Evolutionary conservation across 495 filamentous ascomycete genomes (phyloP).

Genomic region (Delitschia confertaspora): DNA sequence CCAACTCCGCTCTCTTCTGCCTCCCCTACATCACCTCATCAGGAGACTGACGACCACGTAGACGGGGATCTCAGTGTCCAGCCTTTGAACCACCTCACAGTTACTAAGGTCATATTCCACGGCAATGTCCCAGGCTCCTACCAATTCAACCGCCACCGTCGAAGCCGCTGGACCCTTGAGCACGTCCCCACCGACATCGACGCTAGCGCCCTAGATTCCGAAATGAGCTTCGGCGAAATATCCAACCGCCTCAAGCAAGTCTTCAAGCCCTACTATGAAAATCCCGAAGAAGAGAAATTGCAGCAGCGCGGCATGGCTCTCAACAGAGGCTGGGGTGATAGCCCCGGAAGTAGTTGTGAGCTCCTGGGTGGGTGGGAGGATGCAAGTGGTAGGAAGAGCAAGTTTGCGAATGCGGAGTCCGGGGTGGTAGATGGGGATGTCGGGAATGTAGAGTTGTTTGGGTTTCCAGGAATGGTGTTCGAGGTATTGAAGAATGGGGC

Average conservation of each 20-base stretch:
- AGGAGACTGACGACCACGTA: conserved; percentile 13
- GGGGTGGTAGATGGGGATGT: conserved; percentile 32
- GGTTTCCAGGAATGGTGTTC: conserved; percentile 87
- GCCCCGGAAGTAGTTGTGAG: conserved; percentile 82
- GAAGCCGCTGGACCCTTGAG: conserved; percentile 76
- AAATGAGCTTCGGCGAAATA: conserved; percentile 64
- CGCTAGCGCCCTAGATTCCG: conserved; percentile 50
- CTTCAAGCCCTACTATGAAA: conserved; percentile 60
- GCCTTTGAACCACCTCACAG: conserved; percentile 55
- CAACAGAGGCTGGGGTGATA: conserved; percentile 84
- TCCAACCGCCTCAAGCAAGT: conserved; percentile 57
- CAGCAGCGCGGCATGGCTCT: conserved; percentile 75
- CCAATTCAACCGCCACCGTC: conserved; percentile 88
- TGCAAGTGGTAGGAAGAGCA: conserved; percentile 77
- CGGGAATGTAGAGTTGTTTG: conserved; percentile 79
- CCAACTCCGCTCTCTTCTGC: conserved; percentile 58
- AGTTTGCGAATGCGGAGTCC: conserved; percentile 21
- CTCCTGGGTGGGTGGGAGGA: conserved; percentile 88
- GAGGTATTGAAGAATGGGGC: conserved; percentile 90
- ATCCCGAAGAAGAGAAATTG: conserved; percentile 50
- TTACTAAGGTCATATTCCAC: conserved; percentile 84
- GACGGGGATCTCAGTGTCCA: conserved; percentile 25
- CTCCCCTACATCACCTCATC: conserved; percentile 39
- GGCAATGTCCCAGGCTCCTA: conserved; percentile 93
- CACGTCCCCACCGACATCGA: conserved; percentile 36